Conservation (phyloP, 2,329 filamentous ascomycete species). For the Diaporthe ampelina region DNA sequence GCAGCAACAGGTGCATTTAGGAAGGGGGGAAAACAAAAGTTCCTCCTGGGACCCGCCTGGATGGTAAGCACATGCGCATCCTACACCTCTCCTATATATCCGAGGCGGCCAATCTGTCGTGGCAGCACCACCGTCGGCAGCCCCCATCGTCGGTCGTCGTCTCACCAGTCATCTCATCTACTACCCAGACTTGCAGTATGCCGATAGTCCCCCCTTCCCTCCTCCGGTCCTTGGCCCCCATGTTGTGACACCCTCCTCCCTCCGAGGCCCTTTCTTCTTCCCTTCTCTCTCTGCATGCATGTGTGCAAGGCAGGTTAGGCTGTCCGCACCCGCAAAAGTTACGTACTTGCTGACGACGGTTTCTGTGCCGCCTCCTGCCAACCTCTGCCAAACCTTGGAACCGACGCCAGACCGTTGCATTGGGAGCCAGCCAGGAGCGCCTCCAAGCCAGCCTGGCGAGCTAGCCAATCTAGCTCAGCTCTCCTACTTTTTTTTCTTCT, state of each 20-base stretch:
- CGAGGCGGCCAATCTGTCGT: constrained; percentile 31
- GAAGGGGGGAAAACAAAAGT: neutral
- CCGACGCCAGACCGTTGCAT: constrained; percentile 28
- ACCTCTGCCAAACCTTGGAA: constrained; percentile 2
- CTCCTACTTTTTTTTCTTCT: neutral
- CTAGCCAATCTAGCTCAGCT: neutral
- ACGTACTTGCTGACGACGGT: neutral
- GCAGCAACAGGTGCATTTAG: neutral
- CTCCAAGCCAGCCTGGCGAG: neutral
- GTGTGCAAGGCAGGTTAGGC: too few species aligned
- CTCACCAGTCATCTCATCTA: constrained; percentile 22
- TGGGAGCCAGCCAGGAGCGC: constrained; percentile 2
- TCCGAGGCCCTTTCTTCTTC: neutral
- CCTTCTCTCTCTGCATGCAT: too few species aligned
- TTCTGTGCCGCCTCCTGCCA: constrained; percentile 27
- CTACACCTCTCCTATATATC: constrained; percentile 24
- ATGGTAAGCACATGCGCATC: constrained; percentile 29
- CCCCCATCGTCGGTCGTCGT: neutral
- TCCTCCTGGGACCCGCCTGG: constrained; percentile 11
- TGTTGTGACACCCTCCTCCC: constrained; percentile 21
- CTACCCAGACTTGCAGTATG: neutral
- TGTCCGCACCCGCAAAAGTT: too few species aligned
- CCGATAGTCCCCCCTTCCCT: neutral
- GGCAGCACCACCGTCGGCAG: neutral
- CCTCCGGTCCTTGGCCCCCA: constrained; percentile 9